Base-by-base conservation (phyloP, 176 grass and related monocot species). In the Triticum timopheevii region DNA sequence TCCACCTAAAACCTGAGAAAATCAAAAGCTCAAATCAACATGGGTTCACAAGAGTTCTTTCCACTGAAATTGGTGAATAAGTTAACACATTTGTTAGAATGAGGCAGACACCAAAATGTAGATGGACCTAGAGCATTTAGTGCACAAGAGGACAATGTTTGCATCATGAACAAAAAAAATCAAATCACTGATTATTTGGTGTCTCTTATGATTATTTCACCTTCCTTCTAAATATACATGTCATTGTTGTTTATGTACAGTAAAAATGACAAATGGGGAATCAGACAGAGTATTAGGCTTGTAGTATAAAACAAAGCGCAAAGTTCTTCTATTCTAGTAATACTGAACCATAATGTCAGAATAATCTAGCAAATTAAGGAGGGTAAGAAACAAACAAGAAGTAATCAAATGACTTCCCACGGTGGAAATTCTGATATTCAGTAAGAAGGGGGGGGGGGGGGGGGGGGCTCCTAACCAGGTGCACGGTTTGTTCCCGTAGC, bases 1-100 rank as follows among this genome's bases (percentile, higher is more conserved):
- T 66, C 91, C 96, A 85, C 93, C 93, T 86, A 98, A 92, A 56
- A 98, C 87, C 95, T 98, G 65, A 42, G 49, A 74, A 83, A 4
- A 86, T 64, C 33, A 56, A 69, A 84, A 84, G 13, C 73, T 40
- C 50, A 71, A 34, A 75, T 89, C 75, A 36, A 3, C 3, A 84
- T 3, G 11, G 16, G 0, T 12, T 49, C 73, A 47, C 16, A 56
- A 39, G 45, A 63, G 52, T 78, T 19, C 77, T 70, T 44, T 39
- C 31, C 20, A 90, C 10, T 72, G 34, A 76, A 75, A 77, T 3
- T 45, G 38, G 33, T 58, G 9, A 73, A 73, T 39, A 63, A 9
- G 25, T 73, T 82, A 38, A 86, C 17, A 12, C 67, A 67, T 24
- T 54, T 13, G 17, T 39, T 49, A 75, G 36, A 65, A 39, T 24